Conservation (phyloP, 2,329 filamentous ascomycete genomes). For the Fusarium tjaetaba region DNA sequence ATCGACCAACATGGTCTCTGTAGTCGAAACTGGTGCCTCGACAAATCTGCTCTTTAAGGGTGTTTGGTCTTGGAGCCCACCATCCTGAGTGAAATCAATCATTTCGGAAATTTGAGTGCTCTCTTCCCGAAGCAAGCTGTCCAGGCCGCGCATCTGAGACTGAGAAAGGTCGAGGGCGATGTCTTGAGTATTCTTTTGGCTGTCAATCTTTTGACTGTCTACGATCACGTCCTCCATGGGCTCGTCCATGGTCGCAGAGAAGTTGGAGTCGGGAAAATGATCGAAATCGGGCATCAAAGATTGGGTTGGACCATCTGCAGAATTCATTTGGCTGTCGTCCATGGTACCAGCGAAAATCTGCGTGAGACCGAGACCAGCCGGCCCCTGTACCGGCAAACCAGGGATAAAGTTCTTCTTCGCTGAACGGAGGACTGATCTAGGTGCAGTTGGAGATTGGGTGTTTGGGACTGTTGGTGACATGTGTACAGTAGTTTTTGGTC, state of each 20-base stretch:
- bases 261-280: slow-evolving; percentile 67
- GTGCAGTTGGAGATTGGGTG: slow-evolving; percentile 62
- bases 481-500: slow-evolving; percentile 53
- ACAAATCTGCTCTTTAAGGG: slow-evolving; percentile 76
- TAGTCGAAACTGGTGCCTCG: slow-evolving; percentile 72
- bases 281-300: slow-evolving; percentile 68
- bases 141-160: slow-evolving; percentile 68
- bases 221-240: slow-evolving; percentile 61
- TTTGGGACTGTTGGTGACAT: slow-evolving; percentile 56
- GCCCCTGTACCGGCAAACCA: slow-evolving; percentile 68
- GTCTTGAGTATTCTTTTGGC: slow-evolving; percentile 52
- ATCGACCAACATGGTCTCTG: slow-evolving; percentile 70
- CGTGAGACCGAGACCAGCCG: slow-evolving; percentile 78
- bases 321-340: slow-evolving; percentile 67
- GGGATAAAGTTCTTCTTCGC: slow-evolving; percentile 77
- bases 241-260: slow-evolving; percentile 68
- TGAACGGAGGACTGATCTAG: slow-evolving; percentile 73
- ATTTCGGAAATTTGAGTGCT: slow-evolving; percentile 74
- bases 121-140: slow-evolving; percentile 62
- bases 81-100: slow-evolving; percentile 83
- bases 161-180: slow-evolving; percentile 69
- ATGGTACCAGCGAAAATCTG: slow-evolving; percentile 93
- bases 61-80: slow-evolving; percentile 77
- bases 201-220: slow-evolving; percentile 54
- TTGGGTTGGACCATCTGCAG: slow-evolving; percentile 49